Percentiles rank a stretch among this genome's conserved stretches.
phyloP scores from a whole-genome alignment of 495 filamentous ascomycete species.

The Aspergillus asperescens region DNA sequence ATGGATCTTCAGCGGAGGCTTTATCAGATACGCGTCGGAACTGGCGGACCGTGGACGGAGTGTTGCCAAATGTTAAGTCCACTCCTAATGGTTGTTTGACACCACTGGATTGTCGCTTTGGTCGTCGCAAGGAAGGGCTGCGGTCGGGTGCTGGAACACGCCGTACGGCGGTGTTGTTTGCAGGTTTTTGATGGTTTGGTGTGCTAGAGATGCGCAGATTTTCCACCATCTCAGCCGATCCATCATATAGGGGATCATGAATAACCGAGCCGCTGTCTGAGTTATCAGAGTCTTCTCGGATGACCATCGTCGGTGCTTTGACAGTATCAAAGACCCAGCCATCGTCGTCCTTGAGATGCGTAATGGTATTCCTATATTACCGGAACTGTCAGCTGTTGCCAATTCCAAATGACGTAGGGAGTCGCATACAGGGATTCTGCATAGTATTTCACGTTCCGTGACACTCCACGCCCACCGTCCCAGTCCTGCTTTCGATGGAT shows the following conservation, averaged over 20 bases:
- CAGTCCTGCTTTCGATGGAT: constrained; percentile 78
- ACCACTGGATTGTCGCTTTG: constrained; percentile 48
- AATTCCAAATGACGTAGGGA: constrained; percentile 3
- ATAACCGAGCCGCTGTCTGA: constrained; percentile 29
- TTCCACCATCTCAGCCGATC: constrained; percentile 38
- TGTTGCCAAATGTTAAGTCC: constrained; percentile 86
- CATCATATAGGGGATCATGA: constrained; percentile 23
- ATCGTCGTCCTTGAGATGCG: constrained; percentile 60
- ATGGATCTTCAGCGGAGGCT: constrained; percentile 37
- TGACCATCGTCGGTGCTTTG: constrained; percentile 54
- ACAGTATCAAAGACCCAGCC: constrained; percentile 99
- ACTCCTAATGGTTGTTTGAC: constrained; percentile 74
- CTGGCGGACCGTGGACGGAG: constrained; percentile 78
- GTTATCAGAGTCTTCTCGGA: constrained; percentile 35
- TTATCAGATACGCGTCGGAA: constrained; percentile 83
- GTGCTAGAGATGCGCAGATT: constrained; percentile 38
- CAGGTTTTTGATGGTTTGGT: constrained; percentile 34
- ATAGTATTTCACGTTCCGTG: constrained; percentile 69
- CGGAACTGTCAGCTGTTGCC: constrained; percentile 15
- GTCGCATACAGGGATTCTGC: constrained; percentile 71
- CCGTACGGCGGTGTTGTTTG: constrained; percentile 44
- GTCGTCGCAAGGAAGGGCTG: constrained; percentile 41
- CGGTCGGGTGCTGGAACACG: constrained; percentile 49
- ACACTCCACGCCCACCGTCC: constrained; percentile 59
- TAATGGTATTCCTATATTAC: constrained; percentile 50